These are phyloP conservation scores for Salvia rosmarinus DNA, from an alignment of 257 asterid genomes.

Conservation along the genomic window DNA sequence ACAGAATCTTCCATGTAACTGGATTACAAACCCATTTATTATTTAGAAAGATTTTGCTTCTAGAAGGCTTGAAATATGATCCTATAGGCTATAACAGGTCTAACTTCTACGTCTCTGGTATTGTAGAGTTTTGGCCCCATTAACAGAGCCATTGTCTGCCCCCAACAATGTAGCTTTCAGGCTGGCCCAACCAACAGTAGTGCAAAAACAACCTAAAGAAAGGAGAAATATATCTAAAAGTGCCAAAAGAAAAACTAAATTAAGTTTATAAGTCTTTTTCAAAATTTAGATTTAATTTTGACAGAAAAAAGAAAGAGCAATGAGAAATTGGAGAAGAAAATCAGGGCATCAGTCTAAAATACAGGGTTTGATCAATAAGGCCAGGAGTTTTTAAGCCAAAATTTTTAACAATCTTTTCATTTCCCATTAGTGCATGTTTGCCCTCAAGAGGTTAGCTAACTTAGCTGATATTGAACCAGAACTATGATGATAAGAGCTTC, in stretches of 20 bases:
- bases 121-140: neutral
- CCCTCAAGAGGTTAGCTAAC: neutral
- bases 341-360: neutral
- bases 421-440: neutral
- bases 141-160: neutral
- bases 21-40: neutral
- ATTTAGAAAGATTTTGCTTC: conserved; percentile 2
- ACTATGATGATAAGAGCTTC: neutral
- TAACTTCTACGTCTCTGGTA: neutral
- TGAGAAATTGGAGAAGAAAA: neutral
- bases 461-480: neutral
- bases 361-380: neutral
- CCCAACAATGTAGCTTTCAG: neutral
- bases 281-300: too few species aligned
- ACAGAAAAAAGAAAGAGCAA: neutral
- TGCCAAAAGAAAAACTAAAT: too few species aligned
- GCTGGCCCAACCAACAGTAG: neutral
- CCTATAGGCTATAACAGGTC: neutral
- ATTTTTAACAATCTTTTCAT: neutral
- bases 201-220: too few species aligned
- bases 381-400: too few species aligned
- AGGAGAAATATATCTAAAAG: too few species aligned
- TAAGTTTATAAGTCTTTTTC: too few species aligned
- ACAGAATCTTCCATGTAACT: neutral
- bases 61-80: neutral